Base-by-base conservation (phyloP, 768 basidiomycete species). In the Tulasnella sp. region DNA sequence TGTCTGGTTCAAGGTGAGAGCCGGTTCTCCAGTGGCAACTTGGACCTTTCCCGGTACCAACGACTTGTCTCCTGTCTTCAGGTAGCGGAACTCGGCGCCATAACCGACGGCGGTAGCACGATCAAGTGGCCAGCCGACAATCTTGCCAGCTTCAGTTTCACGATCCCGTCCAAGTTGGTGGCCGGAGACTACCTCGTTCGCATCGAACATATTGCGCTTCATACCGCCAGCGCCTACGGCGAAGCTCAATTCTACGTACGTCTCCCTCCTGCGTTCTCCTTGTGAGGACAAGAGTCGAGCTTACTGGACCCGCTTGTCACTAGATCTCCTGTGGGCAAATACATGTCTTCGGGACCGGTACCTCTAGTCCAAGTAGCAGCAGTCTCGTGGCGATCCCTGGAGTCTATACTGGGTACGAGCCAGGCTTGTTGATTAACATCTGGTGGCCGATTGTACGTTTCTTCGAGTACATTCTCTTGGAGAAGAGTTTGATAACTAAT, bases 161-260 rank as follows among this genome's bases (percentile, higher is more conserved):
- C 72, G 22, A 41, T 80, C 22, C 79, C 79, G 5, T 28, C 31
- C 24, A 54, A 46, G 24, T 22, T 76, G 14, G 54, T 60, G 31
- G 5, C 31, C 1, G 79, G 72, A 24, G 37, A 80, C 28, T 80
- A 80, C 50, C 48, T 80, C 16, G 73, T 80, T 64, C 72, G 74
- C 20, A 80, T 80, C 22, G 79, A 80, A 48, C 79, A 80, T 44
- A 76, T 80, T 31, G 79, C 76, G 16, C 54, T 77, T 50, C 76
- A 77, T n/a, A 50, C 48, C 31, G 76, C 76, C 50, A 44, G 42
- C 34, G 40, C 42, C 14, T 75, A 44, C 42, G 42, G 74, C n/a
- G 74, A 50, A 75, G 74, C 74, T 5, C 74, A 75, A 42, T 75
- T 75, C 74, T 75, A 75, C 41, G 48, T 75, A n/a, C 5, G 42